Base-by-base conservation (phyloP, 352 stramenopile species). In the Phytophthora cactorum region DNA sequence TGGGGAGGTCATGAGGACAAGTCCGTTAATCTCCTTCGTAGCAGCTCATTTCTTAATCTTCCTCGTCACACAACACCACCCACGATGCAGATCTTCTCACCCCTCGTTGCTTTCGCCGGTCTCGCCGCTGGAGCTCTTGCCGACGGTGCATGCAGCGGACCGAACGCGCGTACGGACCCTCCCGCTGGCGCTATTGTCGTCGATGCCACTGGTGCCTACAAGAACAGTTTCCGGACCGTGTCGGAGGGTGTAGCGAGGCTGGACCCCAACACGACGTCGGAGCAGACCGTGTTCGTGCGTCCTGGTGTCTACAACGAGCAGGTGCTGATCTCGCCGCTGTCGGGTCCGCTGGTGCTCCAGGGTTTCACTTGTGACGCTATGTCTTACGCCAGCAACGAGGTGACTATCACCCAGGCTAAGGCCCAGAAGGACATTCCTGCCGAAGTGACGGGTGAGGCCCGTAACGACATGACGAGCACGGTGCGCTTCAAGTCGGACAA, bases 401-500 rank as follows among this genome's bases (percentile, higher is more conserved):
- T 43, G 58, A 72, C 64, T 5, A 74, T 74, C 45, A 74, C 67
- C 17, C 61, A 70, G 28, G 54, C 29, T 43, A 74, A 70, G 54
- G 67, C 67, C 0, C 67, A 74, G 51, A 66, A 62, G 51, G 67
- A 74, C 31, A 74, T 74, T 41, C 67, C 67, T 28, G 44, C 38
- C n/a, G 56, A 64, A 12, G 61, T 74, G 17, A 70, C 17, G 29
- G 52, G 55, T 41, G 60, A 60, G 29, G 39, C 50, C 1, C 50
- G 53, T 17, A 71, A 75, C 38, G 67, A 75, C 54, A 53, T 75
- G 62, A 75, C 61, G 28, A 71, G 62, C 44, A 75, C 62, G 3
- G 15, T 75, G 25, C 67, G 62, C 34, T 68, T 75, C 39, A 49
- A 64, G 5, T 60, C 62, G 22, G 56, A 75, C 41, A 75, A 71